Percentiles rank a stretch among this genome's conserved stretches.
These are phyloP conservation scores for Claviceps cyperi DNA, from an alignment of 2,329 filamentous ascomycete genomes.

Conservation along the genomic window DNA sequence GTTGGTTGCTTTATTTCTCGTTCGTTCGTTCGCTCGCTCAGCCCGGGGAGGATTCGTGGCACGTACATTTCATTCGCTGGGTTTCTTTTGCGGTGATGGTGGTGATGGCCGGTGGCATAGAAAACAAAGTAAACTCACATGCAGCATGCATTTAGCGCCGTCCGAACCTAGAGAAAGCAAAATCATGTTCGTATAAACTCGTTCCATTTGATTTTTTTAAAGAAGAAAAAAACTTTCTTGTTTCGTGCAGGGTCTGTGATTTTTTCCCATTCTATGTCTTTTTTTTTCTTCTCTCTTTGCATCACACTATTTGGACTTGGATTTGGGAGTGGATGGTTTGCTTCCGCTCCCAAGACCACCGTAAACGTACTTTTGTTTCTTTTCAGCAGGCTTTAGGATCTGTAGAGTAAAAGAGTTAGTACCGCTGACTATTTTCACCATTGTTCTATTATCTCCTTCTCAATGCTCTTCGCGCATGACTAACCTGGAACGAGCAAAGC, in stretches of 20 bases:
- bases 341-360: constrained; percentile 48
- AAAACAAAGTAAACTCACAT: neutral
- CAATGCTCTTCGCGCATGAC: constrained; percentile 9
- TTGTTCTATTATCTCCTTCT: neutral
- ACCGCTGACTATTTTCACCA: neutral
- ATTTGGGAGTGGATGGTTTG: constrained; percentile 13
- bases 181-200: constrained; percentile 42
- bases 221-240: too few relatives aligned
- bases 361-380: constrained; percentile 99
- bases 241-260: too few relatives aligned
- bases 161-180: constrained; percentile 81
- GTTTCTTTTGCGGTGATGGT: too few relatives aligned
- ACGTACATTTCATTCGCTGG: too few relatives aligned
- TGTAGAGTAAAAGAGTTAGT: constrained; percentile 20
- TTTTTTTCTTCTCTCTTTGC: neutral
- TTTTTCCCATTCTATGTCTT: constrained; percentile 1
- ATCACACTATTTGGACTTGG: constrained; percentile 11
- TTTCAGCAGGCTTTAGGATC: constrained; percentile 99
- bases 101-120: too few relatives aligned
- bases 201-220: constrained; percentile 6
- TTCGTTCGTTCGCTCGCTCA: too few relatives aligned
- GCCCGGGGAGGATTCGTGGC: too few relatives aligned
- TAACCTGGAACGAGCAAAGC: constrained; percentile 95
- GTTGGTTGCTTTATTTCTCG: too few relatives aligned
- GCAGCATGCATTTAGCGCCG: constrained; percentile 54